Evolutionary conservation across 305 asterid genomes (phyloP).

Genomic region (Salvia sclarea): DNA sequence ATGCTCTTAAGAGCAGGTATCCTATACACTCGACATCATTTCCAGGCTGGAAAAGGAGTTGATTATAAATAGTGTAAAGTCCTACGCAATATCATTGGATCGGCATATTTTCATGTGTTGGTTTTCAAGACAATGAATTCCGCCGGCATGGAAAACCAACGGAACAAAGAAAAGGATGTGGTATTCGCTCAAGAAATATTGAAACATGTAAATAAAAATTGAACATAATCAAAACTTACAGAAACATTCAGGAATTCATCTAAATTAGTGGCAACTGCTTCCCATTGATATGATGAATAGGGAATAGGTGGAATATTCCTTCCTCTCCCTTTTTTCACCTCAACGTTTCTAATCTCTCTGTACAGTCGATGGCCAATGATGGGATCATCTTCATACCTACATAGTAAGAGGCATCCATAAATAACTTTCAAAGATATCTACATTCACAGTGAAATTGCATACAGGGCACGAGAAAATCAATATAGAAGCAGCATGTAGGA

Average conservation of each 20-base stretch:
- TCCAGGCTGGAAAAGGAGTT: neutral
- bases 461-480: conserved; percentile 24
- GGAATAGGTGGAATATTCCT: conserved; percentile 75
- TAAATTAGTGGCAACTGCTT: conserved; percentile 88
- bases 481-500: conserved; percentile 4
- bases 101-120: neutral
- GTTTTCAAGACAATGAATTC: neutral
- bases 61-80: neutral
- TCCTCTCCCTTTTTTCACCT: conserved; percentile 93
- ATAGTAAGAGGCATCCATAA: conserved; percentile 25
- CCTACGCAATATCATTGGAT: neutral
- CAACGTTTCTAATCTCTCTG: conserved; percentile 86
- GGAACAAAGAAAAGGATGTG: conserved; percentile 1
- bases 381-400: conserved; percentile 95
- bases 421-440: conserved; percentile 21
- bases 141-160: neutral
- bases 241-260: conserved; percentile 89
- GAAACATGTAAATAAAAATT: conserved; percentile 14
- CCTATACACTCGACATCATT: neutral
- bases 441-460: conserved; percentile 24
- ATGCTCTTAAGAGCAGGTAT: neutral
- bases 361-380: conserved; percentile 86
- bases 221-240: conserved; percentile 54
- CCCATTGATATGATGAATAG: conserved; percentile 92
- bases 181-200: conserved; percentile 12